These are phyloP conservation scores for Spergularia marina DNA, from an alignment of 148 eudicot genomes.

Conservation along the genomic window DNA sequence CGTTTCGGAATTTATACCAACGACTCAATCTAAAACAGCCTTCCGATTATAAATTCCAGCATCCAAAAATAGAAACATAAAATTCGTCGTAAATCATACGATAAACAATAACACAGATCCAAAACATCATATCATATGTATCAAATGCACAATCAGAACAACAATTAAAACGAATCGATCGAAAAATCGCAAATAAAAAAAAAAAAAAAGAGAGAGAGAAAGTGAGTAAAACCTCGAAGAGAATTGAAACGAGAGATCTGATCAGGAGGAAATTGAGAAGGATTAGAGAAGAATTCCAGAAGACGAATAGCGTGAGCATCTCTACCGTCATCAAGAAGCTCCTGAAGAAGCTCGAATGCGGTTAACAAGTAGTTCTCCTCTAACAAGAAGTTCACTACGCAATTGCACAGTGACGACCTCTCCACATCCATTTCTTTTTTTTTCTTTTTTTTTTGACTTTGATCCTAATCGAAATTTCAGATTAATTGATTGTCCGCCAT, in stretches of 20 bases:
- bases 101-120: background rate
- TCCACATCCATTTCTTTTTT: conserved; percentile 72
- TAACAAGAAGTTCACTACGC: conserved; percentile 90
- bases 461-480: no score
- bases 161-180: background rate
- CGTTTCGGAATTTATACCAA: background rate
- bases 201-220: background rate
- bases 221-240: conserved; percentile 55
- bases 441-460: no score
- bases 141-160: background rate
- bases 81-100: background rate
- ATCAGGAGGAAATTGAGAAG: conserved; percentile 87
- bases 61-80: background rate
- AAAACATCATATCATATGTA: background rate
- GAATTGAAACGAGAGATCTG: conserved; percentile 94
- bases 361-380: conserved; percentile 89
- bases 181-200: background rate
- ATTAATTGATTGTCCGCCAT: conserved; percentile 1
- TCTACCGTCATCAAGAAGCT: conserved; percentile 96
- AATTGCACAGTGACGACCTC: conserved; percentile 93
- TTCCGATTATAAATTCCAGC: background rate
- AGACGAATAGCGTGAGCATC: conserved; percentile 95
- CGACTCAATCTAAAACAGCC: background rate
- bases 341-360: conserved; percentile 99
- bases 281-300: conserved; percentile 80